Conservation (phyloP, 1,284 basidiomycete species). For the Ceraceosorus guamensis region DNA sequence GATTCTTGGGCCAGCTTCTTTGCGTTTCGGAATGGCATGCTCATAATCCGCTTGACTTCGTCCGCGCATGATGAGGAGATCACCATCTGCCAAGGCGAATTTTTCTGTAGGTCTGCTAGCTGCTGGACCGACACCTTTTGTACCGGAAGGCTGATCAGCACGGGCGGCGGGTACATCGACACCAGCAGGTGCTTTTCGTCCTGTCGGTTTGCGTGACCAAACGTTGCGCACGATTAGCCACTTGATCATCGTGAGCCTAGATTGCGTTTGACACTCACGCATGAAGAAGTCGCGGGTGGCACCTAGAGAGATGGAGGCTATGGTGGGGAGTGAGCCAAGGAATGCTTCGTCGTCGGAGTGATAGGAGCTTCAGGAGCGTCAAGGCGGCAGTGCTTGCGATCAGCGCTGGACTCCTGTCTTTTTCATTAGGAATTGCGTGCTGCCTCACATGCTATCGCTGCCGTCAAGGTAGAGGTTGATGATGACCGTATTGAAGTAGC, state of each 20-base stretch:
- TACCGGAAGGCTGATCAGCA: conserved; percentile 1
- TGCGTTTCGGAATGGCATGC: conserved; percentile 49
- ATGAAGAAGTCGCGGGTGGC: conserved; percentile 47
- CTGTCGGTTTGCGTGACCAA: not conserved
- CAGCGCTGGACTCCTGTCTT: not conserved
- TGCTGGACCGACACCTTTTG: conserved; percentile 9
- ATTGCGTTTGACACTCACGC: conserved; percentile 10
- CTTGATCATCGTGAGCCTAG: too few species aligned
- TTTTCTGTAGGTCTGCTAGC: conserved; percentile 32
- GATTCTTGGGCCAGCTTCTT: conserved; percentile 44
- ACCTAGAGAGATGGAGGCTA: conserved; percentile 49
- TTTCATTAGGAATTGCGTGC: not conserved
- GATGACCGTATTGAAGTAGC: conserved; percentile 41
- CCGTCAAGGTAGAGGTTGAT: conserved; percentile 50
- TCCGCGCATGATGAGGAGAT: conserved; percentile 50
- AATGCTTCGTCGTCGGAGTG: conserved; percentile 50
- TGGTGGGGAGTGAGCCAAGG: conserved; percentile 48
- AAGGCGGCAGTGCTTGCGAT: not conserved
- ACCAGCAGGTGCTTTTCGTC: conserved; percentile 39
- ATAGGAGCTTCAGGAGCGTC: conserved; percentile 43
- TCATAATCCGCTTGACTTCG: conserved; percentile 49
- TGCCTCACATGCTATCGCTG: conserved; percentile 24
- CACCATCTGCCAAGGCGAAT: conserved; percentile 44
- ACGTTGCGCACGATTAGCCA: too few species aligned
- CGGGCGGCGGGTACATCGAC: conserved; percentile 12